Evolutionary conservation across 176 grass and related monocot genomes (phyloP), one percentile per base, ranked within the genome.

Genomic region (Phoenix dactylifera): DNA sequence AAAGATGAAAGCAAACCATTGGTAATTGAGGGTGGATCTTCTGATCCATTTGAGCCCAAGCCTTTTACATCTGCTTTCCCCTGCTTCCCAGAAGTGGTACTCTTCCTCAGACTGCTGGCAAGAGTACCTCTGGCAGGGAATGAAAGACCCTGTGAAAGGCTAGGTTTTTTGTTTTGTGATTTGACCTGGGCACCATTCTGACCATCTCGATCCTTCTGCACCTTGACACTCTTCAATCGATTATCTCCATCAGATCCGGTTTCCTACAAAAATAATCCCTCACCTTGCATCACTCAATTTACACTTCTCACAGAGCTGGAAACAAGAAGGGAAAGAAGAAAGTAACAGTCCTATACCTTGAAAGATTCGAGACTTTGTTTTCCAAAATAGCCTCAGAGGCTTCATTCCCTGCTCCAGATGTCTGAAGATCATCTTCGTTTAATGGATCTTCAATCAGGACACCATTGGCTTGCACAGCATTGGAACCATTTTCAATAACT

Each of bases 121-220:
- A 52, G 39, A 17, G 71, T n/a, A 17, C 50, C 75, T 69, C 67
- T 73, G 5, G 91, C 62, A 51, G 78, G 71, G 57, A 80, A 82
- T 6, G 91, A 90, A 24, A 74, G 17, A 67, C 86, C 90, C 65
- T 87, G 86, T 30, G 71, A 77, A n/a, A 96, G 74, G 10, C 57
- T 76, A 24, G 75, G 76, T 28, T 54, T 82, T 74, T 82, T 96
- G 17, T 5, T 75, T 57, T n/a, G 56, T 7, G 54, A 3, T 10
- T 59, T 16, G 63, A 50, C 15, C 15, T 18, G 1, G 7, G 58
- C 20, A 57, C 70, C 72, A 66, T 65, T 62, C 58, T 66, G 70
- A 73, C 26, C 26, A 28, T 4, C 26, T 28, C 26, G 26, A 28
- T 28, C 83, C 68, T 84, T 76, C 51, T 59, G 44, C 48, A 57